Conservation (phyloP, 345 rosid species). For the Citrus reticulata region DNA sequence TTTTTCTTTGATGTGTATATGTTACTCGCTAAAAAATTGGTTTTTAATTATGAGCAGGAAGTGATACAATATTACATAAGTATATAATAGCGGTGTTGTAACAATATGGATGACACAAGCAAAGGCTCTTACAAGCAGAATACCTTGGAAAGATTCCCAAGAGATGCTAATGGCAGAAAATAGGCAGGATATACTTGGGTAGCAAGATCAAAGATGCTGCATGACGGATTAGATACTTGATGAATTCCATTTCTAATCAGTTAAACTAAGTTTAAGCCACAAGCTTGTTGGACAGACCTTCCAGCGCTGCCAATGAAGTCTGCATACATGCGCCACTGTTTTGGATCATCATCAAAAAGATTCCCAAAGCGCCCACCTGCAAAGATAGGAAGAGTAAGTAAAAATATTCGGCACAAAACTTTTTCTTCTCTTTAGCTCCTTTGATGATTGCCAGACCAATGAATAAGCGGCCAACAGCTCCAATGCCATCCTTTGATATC, state of each 20-base stretch:
- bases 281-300: slow-evolving; percentile 42
- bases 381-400: slow-evolving; percentile 22
- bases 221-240: slow-evolving; percentile 18
- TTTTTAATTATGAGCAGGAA: not conserved
- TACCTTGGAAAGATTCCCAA: slow-evolving; percentile 96
- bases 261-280: slow-evolving; percentile 11
- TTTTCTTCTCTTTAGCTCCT: slow-evolving; percentile 8
- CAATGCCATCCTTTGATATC: slow-evolving; percentile 98
- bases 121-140: slow-evolving; percentile 1
- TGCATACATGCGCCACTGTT: slow-evolving; percentile 99
- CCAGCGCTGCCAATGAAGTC: slow-evolving; percentile 98
- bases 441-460: slow-evolving; percentile 56
- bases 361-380: slow-evolving; percentile 91
- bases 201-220: slow-evolving; percentile 88
- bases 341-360: slow-evolving; percentile 96
- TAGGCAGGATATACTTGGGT: slow-evolving; percentile 90
- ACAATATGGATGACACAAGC: not conserved
- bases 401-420: slow-evolving; percentile 2
- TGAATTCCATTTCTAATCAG: not conserved
- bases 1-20: too few species aligned
- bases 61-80: not conserved
- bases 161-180: slow-evolving; percentile 86
- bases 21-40: not conserved
- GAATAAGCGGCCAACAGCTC: slow-evolving; percentile 89
- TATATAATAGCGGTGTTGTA: not conserved